Conservation (phyloP, 805 yeast genomes). For the Blastobotrys chiropterorum region DNA sequence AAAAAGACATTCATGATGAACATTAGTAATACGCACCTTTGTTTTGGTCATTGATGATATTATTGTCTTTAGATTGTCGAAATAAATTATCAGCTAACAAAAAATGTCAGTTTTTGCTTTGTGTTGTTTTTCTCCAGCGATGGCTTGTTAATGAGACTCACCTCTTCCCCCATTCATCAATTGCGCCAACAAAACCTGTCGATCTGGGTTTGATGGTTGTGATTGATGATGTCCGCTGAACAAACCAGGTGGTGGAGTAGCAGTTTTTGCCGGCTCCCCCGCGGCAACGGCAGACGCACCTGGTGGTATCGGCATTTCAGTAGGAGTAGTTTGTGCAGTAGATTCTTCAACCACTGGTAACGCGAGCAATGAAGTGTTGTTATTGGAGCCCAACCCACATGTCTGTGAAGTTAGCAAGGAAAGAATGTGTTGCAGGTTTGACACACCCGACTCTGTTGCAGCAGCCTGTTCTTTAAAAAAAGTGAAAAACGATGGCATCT, state of each 20-base stretch:
- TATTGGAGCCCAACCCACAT: background rate
- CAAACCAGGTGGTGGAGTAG: slow-evolving; percentile 70
- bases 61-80: background rate
- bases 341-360: slow-evolving; percentile 3
- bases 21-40: background rate
- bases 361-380: background rate
- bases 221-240: slow-evolving; percentile 29
- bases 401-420: background rate
- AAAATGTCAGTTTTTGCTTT: background rate
- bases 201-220: slow-evolving; percentile 34
- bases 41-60: slow-evolving; percentile 4
- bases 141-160: slow-evolving; percentile 6
- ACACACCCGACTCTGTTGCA: background rate
- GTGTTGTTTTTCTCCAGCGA: background rate
- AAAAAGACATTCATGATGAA: background rate
- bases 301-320: slow-evolving; percentile 3
- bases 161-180: slow-evolving; percentile 65
- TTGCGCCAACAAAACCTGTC: slow-evolving; percentile 77
- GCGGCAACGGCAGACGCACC: background rate
- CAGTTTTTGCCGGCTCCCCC: slow-evolving; percentile 19
- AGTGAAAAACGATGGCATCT: background rate
- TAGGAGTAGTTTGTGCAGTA: slow-evolving; percentile 23
- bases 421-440: background rate
- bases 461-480: background rate
- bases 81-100: background rate